These are phyloP conservation scores for Salix viminalis DNA, from an alignment of 345 rosid genomes.

Conservation along the genomic window DNA sequence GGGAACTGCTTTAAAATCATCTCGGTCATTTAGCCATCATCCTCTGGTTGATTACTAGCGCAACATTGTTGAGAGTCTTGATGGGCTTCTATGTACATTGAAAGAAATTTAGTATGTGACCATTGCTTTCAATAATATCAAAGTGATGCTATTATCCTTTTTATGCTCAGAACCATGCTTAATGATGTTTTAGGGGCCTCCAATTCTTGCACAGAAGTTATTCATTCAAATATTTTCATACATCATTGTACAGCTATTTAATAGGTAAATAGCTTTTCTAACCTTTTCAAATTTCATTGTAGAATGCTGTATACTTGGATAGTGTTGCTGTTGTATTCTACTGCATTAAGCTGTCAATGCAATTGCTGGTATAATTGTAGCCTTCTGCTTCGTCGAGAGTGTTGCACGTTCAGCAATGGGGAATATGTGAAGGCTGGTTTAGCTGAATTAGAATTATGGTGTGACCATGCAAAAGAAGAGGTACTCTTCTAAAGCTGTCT, in stretches of 20 bases:
- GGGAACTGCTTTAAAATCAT: constrained; percentile 14
- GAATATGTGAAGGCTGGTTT: constrained; percentile 30
- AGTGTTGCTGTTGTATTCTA: neutral
- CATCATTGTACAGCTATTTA: constrained; percentile 25
- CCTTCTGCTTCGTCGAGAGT: constrained; percentile 1
- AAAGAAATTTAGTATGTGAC: constrained; percentile 25
- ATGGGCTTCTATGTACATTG: constrained; percentile 11
- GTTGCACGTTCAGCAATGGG: constrained; percentile 23
- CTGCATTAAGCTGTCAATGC: neutral
- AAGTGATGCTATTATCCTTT: neutral
- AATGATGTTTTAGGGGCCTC: constrained; percentile 20
- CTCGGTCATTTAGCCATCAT: neutral
- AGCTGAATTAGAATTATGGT: constrained; percentile 27
- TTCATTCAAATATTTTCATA: constrained; percentile 19
- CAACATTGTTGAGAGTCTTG: constrained; percentile 19
- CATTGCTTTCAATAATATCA: neutral
- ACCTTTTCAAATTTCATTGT: neutral
- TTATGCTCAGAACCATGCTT: neutral
- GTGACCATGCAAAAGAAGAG: constrained; percentile 26
- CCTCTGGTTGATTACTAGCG: constrained; percentile 8
- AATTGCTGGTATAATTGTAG: constrained; percentile 8
- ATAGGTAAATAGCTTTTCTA: constrained; percentile 18
- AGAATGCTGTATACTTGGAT: neutral
- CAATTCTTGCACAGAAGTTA: constrained; percentile 19
- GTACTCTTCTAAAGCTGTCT: constrained; percentile 8